Percentiles rank a stretch among this genome's conserved stretches.
Evolutionary conservation across 2,329 filamentous ascomycete species (phyloP).

Genomic region (Cadophora gregata): DNA sequence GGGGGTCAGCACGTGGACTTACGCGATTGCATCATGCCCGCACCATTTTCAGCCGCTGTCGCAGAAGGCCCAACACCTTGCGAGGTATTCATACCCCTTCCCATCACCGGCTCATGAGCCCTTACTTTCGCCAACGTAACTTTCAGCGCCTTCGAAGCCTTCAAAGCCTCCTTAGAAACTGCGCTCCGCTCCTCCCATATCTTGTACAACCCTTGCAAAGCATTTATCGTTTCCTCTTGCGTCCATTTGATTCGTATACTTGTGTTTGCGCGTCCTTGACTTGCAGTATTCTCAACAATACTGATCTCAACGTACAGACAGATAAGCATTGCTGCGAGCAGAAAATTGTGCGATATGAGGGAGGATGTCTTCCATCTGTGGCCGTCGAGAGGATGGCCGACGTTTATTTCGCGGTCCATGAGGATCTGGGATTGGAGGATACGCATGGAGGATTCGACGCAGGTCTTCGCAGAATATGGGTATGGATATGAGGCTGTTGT

Average conservation of each 20-base stretch:
- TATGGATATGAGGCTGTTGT: conserved; percentile 49
- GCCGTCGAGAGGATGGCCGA: conserved; percentile 21
- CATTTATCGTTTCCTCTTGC: conserved; percentile 33
- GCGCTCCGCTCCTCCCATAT: conserved; percentile 33
- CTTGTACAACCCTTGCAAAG: conserved; percentile 30
- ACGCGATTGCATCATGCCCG: not conserved
- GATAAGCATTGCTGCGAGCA: conserved; percentile 39
- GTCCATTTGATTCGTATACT: conserved; percentile 31
- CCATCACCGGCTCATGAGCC: not conserved
- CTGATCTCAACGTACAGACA: conserved; percentile 37
- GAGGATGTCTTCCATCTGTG: conserved; percentile 35
- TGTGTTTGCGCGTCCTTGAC: conserved; percentile 8
- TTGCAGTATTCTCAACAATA: conserved; percentile 18
- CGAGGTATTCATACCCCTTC: not conserved
- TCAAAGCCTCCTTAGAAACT: conserved; percentile 33
- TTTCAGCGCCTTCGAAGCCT: conserved; percentile 33
- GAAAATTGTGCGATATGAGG: conserved; percentile 36
- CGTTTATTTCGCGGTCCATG: conserved; percentile 28
- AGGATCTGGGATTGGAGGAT: conserved; percentile 54
- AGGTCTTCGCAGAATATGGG: conserved; percentile 56
- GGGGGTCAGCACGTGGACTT: not conserved
- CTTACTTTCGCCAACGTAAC: conserved; percentile 30
- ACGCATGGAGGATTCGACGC: conserved; percentile 55
- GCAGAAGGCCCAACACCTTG: not conserved
- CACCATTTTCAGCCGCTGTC: no score